Conservation (phyloP, 2,329 filamentous ascomycete genomes). For the Fonsecaea pedrosoi region DNA sequence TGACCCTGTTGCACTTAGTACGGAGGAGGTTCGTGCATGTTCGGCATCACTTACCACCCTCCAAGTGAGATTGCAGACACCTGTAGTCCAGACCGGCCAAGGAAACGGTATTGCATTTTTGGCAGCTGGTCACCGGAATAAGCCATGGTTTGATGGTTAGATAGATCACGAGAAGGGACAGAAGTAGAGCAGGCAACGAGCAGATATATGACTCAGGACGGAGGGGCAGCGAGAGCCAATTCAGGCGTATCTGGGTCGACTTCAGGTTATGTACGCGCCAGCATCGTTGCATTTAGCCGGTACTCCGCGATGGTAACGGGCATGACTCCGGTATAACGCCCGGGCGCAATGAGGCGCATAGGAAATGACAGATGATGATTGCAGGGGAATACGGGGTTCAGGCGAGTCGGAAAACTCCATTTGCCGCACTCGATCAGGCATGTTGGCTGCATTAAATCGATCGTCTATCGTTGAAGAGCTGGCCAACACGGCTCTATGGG, state of each 20-base stretch:
- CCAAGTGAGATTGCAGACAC: slow-evolving; percentile 75
- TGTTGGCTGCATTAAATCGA: not conserved
- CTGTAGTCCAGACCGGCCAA: slow-evolving; percentile 74
- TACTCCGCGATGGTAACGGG: not conserved
- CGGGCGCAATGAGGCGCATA: not conserved
- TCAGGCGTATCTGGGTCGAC: not conserved
- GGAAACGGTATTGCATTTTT: slow-evolving; percentile 73
- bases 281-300: slow-evolving; percentile 15
- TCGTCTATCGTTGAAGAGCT: not conserved
- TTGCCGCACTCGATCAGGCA: not conserved
- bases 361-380: not conserved
- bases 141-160: not conserved
- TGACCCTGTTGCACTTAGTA: slow-evolving; percentile 58
- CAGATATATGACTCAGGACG: not conserved
- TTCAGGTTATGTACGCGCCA: slow-evolving; percentile 2
- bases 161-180: not conserved
- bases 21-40: not conserved
- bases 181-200: not conserved
- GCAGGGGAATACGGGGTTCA: not conserved
- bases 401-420: not conserved
- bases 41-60: slow-evolving; percentile 44
- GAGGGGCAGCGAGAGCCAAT: not conserved
- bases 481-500: too few species aligned
- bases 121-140: slow-evolving; percentile 46
- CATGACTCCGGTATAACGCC: not conserved